Base-by-base conservation (phyloP, 2,329 filamentous ascomycete genomes). In the Leptographium lundbergii region DNA sequence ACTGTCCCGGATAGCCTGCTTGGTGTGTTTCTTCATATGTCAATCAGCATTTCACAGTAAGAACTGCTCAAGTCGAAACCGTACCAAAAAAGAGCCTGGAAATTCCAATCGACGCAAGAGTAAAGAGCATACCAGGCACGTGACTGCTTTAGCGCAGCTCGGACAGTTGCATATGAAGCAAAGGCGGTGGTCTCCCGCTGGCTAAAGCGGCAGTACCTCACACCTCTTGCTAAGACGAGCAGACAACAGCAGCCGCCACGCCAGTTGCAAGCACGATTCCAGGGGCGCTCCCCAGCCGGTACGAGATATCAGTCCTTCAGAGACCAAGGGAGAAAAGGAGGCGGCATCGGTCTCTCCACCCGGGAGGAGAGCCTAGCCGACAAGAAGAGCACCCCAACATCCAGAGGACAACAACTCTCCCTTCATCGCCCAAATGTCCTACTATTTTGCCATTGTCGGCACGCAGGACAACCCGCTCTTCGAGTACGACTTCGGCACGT, bases 371-470 rank as follows among this genome's bases (percentile, higher is more conserved):
- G 25, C 48, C 25, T 27, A 29, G 48, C 24, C 48, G 48, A 51
- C 48, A 25, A 50, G 47, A 50, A 45, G 42, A 45, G 19, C 19
- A 6, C 17, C 42, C 6, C n/a, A 22, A 45, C 50, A 52, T 32
- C 27, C 4, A 7, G 52, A 36, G 29, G 52, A 39, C 52, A 22
- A 24, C 52, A 17, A 9, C 19, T n/a, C 42, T 2, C 56, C n/a
- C 14, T 57, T 50, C 6, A n/a, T 19, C 53, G 22, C 14, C 39
- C 6, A 24, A 64, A 97, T 97, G 94, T 96, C 91, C 61, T 99
- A 97, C 80, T 96, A 96, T 78, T 97, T 99, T 75, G 89, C 89
- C 69, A 96, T 99, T 66, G 84, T 99, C 72, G 94, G 91, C 69
- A 95, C 91, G 25, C 89, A 90, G 67, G 94, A 99, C 77, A 95